Conservation (phyloP, 352 stramenopile species). For the Pythium phragmitis region DNA sequence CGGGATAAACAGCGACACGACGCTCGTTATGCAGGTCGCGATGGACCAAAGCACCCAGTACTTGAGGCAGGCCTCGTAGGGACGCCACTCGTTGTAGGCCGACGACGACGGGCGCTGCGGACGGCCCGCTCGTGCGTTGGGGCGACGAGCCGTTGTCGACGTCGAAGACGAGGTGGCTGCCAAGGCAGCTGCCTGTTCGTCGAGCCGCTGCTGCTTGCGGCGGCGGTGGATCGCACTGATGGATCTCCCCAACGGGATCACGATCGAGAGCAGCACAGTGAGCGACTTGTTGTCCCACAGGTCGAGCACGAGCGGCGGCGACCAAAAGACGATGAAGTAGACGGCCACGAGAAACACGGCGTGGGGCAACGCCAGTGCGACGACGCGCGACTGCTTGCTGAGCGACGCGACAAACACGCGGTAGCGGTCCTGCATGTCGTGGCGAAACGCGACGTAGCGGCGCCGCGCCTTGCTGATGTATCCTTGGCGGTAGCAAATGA, state of each 20-base stretch:
- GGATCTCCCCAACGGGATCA: conserved; percentile 68
- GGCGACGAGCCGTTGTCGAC: neutral
- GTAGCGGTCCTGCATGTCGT: conserved; percentile 59
- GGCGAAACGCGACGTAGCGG: conserved; percentile 49
- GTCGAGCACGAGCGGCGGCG: conserved; percentile 42
- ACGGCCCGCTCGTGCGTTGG: neutral
- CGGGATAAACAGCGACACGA: conserved; percentile 69
- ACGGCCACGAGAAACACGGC: conserved; percentile 56
- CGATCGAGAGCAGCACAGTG: conserved; percentile 54
- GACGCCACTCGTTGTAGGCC: conserved; percentile 50
- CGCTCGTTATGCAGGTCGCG: conserved; percentile 37
- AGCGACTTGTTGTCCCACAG: conserved; percentile 60
- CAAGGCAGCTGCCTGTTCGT: neutral
- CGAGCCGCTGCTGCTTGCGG: conserved; percentile 31
- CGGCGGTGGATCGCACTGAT: conserved; percentile 60
- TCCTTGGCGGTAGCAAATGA: conserved; percentile 58
- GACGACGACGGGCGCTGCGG: neutral
- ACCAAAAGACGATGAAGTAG: conserved; percentile 59
- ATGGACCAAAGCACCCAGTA: conserved; percentile 86
- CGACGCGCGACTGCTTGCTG: conserved; percentile 60
- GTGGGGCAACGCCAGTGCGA: conserved; percentile 67
- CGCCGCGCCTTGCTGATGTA: conserved; percentile 61
- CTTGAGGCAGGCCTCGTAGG: conserved; percentile 78
- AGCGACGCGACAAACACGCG: conserved; percentile 67
- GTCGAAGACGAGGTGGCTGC: too few species aligned